Conservation (phyloP, 1,139 yeast species). For the Yamadazyma buinensis region DNA sequence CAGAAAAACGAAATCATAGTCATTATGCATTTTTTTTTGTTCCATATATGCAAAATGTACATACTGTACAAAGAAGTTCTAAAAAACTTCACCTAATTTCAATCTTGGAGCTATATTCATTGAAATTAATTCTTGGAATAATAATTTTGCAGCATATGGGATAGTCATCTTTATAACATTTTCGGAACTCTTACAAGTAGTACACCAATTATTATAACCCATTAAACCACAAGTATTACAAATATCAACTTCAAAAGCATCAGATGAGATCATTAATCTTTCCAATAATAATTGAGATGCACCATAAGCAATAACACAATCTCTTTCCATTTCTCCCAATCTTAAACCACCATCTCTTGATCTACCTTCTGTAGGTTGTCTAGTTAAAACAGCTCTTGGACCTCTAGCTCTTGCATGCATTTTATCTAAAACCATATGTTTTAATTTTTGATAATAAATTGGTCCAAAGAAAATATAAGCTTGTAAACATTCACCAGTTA, state of each 20-base stretch:
- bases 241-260: constrained; percentile 95
- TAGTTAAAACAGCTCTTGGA: constrained; percentile 94
- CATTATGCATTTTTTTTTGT: constrained; percentile 3
- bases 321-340: constrained; percentile 99
- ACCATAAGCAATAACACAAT: constrained; percentile 99
- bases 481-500: constrained; percentile 95
- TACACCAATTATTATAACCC: constrained; percentile 98
- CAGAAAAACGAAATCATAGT: no score
- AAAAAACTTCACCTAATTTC: constrained; percentile 82
- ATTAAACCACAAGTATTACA: constrained; percentile 95
- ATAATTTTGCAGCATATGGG: constrained; percentile 94
- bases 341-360: constrained; percentile 99
- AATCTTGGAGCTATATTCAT: constrained; percentile 98
- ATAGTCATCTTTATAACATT: constrained; percentile 89
- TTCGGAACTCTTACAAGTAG: constrained; percentile 87
- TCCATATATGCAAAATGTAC: background rate
- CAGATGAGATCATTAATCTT: constrained; percentile 94
- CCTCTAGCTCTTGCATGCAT: constrained; percentile 99
- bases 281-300: constrained; percentile 93
- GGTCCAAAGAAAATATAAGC: constrained; percentile 99
- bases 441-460: constrained; percentile 93
- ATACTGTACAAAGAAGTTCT: constrained; percentile 5
- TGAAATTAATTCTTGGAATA: constrained; percentile 92
- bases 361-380: constrained; percentile 99
- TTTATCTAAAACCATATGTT: constrained; percentile 98